Evolutionary conservation across 768 basidiomycete genomes (phyloP).

Genomic region (Hygrocybe coccinea): DNA sequence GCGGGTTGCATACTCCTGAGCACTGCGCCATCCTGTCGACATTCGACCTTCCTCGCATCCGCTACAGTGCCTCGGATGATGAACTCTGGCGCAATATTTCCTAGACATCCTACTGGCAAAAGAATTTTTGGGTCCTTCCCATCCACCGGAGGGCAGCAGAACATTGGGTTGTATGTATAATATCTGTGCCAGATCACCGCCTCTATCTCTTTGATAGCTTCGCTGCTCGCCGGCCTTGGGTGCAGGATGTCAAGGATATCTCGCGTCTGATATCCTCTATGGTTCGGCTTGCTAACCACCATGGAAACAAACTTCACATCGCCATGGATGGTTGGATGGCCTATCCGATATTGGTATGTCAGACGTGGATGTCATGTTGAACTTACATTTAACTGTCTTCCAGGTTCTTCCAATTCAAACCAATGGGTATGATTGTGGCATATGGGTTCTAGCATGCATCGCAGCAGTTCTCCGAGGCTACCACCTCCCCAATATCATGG

Average conservation of each 20-base stretch:
- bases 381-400: neutral
- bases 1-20: neutral
- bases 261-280: constrained; percentile 5
- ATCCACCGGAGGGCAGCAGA: constrained; percentile 25
- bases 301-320: constrained; percentile 5
- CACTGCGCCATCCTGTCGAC: constrained; percentile 16
- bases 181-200: constrained; percentile 7
- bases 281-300: constrained; percentile 8
- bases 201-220: constrained; percentile 34
- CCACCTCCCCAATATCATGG: constrained; percentile 1
- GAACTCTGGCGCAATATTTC: constrained; percentile 20
- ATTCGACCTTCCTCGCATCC: constrained; percentile 16
- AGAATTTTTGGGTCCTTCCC: constrained; percentile 34
- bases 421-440: constrained; percentile 20
- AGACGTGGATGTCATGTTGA: neutral
- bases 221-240: constrained; percentile 6
- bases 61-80: constrained; percentile 12
- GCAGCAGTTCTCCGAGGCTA: constrained; percentile 18
- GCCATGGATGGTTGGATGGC: constrained; percentile 16
- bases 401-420: constrained; percentile 7
- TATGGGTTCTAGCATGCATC: constrained; percentile 22
- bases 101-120: constrained; percentile 25
- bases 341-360: constrained; percentile 1
- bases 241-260: constrained; percentile 9
- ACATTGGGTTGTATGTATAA: constrained; percentile 34